Evolutionary conservation across 1,139 yeast genomes (phyloP).

Genomic region (Hemisphaericaspora xylofermentans): DNA sequence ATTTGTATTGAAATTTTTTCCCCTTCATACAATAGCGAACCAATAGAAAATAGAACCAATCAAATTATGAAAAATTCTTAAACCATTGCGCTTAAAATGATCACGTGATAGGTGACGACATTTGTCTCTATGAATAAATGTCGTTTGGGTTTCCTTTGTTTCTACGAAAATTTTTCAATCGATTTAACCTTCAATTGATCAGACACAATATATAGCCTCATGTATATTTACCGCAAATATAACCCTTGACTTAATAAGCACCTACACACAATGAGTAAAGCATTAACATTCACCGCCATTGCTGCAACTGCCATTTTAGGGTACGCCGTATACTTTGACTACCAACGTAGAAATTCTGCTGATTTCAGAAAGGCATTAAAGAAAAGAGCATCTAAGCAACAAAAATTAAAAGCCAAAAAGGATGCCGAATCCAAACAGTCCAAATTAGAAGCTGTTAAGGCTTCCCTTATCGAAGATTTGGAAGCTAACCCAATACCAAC

Average conservation of each 20-base stretch:
- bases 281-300: conserved; percentile 51
- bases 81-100: too few species aligned
- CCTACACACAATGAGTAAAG: conserved; percentile 40
- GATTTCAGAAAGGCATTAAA: conserved; percentile 78
- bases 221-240: too few species aligned
- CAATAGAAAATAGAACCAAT: conserved; percentile 9
- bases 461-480: conserved; percentile 63
- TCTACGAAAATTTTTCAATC: conserved; percentile 1
- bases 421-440: conserved; percentile 60
- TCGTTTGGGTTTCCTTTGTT: not conserved
- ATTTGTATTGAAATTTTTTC: conserved; percentile 3
- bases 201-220: too few species aligned
- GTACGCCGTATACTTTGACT: conserved; percentile 87
- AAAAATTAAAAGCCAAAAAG: conserved; percentile 55
- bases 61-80: conserved; percentile 6
- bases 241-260: too few species aligned
- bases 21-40: not conserved
- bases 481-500: conserved; percentile 74
- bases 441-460: conserved; percentile 59
- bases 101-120: not conserved
- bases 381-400: conserved; percentile 59
- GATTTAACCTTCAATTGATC: not conserved
- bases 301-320: conserved; percentile 61
- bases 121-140: not conserved
- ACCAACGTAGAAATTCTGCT: conserved; percentile 78